phyloP scores from a whole-genome alignment of 768 basidiomycete genomes.

The Tricholoma terreum region DNA sequence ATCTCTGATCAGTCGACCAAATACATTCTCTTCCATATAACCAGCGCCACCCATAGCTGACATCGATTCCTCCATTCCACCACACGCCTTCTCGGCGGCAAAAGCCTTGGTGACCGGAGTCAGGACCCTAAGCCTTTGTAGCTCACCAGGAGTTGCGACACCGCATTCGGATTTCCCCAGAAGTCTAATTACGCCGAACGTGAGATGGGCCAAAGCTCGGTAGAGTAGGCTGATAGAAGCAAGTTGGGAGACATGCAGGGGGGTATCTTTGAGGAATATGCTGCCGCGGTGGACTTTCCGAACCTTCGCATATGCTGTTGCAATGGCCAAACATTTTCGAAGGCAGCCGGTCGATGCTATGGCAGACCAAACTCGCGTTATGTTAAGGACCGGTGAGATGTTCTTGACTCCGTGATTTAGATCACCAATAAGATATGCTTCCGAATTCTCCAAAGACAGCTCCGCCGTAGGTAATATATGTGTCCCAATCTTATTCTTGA shows the following conservation, averaged over 20 bases:
- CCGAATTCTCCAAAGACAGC: conserved; percentile 54
- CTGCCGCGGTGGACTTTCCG: conserved; percentile 53
- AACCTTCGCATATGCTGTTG: conserved; percentile 59
- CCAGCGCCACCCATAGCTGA: conserved; percentile 71
- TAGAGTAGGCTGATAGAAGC: conserved; percentile 60
- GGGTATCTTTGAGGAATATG: conserved; percentile 48
- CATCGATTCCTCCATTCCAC: conserved; percentile 75
- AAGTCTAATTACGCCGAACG: conserved; percentile 55
- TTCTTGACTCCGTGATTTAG: conserved; percentile 59
- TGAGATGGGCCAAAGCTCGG: conserved; percentile 61
- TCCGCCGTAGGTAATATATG: conserved; percentile 74
- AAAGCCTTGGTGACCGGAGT: conserved; percentile 74
- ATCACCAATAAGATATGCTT: conserved; percentile 61
- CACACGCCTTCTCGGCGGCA: conserved; percentile 57
- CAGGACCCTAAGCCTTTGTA: conserved; percentile 53
- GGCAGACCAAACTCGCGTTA: conserved; percentile 70
- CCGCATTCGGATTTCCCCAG: conserved; percentile 63
- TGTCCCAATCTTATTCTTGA: conserved; percentile 81
- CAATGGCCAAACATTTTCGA: conserved; percentile 62
- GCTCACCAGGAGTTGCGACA: conserved; percentile 46
- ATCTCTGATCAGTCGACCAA: conserved; percentile 68
- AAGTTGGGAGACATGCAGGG: conserved; percentile 63
- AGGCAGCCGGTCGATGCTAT: conserved; percentile 53
- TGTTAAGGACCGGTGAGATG: conserved; percentile 71
- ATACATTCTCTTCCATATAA: conserved; percentile 80